Evolutionary conservation across 306 rosid genomes (phyloP).

Genomic region (Parietaria judaica): DNA sequence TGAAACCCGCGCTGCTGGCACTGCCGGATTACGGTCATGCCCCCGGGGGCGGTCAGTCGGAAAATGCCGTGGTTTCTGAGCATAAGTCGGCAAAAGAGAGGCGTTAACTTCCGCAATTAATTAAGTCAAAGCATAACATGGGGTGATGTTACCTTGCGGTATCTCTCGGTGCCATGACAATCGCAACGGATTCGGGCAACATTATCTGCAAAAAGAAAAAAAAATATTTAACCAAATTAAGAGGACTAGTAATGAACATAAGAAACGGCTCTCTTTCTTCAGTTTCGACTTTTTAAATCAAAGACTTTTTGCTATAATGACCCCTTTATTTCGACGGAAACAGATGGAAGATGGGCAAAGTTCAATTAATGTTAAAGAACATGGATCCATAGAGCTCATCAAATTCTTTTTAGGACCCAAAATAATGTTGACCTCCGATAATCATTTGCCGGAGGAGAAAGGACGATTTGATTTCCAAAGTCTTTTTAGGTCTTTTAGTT

Average conservation of each 20-base stretch:
- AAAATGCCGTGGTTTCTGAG: constrained; percentile 90
- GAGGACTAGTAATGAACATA: neutral
- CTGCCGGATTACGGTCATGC: constrained; percentile 82
- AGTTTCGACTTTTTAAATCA: neutral
- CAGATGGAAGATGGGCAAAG: too few species aligned
- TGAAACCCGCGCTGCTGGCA: constrained; percentile 96
- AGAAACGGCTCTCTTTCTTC: neutral
- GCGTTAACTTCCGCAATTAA: neutral
- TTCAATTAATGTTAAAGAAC: neutral
- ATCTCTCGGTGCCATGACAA: constrained; percentile 95
- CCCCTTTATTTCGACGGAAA: too few species aligned
- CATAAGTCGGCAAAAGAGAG: constrained; percentile 4
- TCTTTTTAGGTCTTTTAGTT: too few species aligned
- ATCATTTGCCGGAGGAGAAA: too few species aligned
- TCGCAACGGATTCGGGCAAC: constrained; percentile 96
- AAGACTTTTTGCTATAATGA: too few species aligned
- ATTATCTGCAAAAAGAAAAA: constrained; percentile 47
- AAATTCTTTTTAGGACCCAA: neutral
- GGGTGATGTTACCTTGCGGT: constrained; percentile 50
- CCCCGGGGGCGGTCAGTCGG: constrained; percentile 82
- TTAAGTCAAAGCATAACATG: neutral
- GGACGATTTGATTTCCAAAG: too few species aligned
- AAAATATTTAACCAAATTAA: constrained; percentile 4
- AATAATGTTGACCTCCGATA: too few species aligned
- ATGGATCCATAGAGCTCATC: neutral